Base-by-base conservation (phyloP, 306 rosid species). In the Datisca glomerata region DNA sequence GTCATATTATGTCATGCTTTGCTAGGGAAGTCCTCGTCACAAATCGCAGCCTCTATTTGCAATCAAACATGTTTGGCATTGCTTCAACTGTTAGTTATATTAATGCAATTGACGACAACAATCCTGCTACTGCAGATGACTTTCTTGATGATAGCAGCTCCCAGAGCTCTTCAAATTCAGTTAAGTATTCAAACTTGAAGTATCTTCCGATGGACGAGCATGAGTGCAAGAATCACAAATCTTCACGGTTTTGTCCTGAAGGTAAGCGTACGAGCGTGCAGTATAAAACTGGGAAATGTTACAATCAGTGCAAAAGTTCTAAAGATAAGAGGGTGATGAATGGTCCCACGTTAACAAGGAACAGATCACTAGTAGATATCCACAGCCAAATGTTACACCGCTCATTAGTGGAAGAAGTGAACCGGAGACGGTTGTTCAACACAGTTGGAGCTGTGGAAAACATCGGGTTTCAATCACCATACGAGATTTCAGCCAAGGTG, bases 401-500 rank as follows among this genome's bases (percentile, higher is more conserved):
- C 21, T 75, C 86, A 31, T 57, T 86, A 48, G 80, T 75, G 6
- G 96, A 86, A 57, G 96, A 86, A 59, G 75, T 80, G 57, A 61
- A 53, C 59, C 59, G 64, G 64, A 70, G 85, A 45, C 69, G 91
- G 38, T 28, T 86, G 55, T 86, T 79, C 66, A 81, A 76, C 32
- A 79, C 94, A 7, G 78, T 79, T 4, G 94, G 92, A 64, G 79
- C 79, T 0, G 79, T 81, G 45, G 94, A 86, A 62, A 59, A 64
- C 51, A 79, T 86, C 7, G 96, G 96, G 29, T 86, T 70, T 65
- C 78, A 71, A 59, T 27, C 73, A 18, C 92, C 94, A 21, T 71
- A 32, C 49, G 84, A 64, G 14, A 56, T 59, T 57, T 45, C 84
- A 24, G 47, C 46, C 39, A 57, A 53, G 40, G 34, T 9, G 29